phyloP scores from a whole-genome alignment of 2,329 filamentous ascomycete genomes.

The Nannizziopsis barbatae region DNA sequence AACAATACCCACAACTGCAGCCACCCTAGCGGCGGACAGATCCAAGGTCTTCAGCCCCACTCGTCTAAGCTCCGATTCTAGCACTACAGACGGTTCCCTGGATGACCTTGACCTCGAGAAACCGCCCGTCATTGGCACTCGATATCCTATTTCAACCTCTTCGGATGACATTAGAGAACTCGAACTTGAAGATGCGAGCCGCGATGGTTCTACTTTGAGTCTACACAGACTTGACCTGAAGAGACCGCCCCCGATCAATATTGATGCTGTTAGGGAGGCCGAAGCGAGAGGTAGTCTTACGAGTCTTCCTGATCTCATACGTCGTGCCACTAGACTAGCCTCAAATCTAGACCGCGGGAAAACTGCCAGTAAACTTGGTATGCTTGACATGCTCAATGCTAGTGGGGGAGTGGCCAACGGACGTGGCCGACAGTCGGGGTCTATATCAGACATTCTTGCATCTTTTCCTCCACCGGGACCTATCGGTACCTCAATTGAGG shows the following conservation, averaged over 20 bases:
- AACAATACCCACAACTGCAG: background rate
- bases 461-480: conserved; percentile 50
- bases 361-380: conserved; percentile 49
- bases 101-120: conserved; percentile 28
- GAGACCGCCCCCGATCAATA: conserved; percentile 62
- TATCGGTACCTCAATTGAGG: conserved; percentile 36
- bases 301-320: conserved; percentile 81
- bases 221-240: conserved; percentile 29
- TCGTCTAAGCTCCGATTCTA: conserved; percentile 16
- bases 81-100: conserved; percentile 19
- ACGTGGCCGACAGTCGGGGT: conserved; percentile 38
- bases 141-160: conserved; percentile 6
- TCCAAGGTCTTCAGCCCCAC: background rate
- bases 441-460: conserved; percentile 53
- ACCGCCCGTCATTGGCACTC: conserved; percentile 22
- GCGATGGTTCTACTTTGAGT: conserved; percentile 24
- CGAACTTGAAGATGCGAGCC: conserved; percentile 20
- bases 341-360: conserved; percentile 76
- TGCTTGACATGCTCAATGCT: conserved; percentile 38
- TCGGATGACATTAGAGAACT: conserved; percentile 13
- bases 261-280: conserved; percentile 68
- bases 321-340: conserved; percentile 73
- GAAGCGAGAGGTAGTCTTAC: conserved; percentile 83
- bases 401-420: conserved; percentile 22
- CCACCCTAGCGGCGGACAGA: background rate